Base-by-base conservation (phyloP, 345 rosid genomes). In the Acer negundo region DNA sequence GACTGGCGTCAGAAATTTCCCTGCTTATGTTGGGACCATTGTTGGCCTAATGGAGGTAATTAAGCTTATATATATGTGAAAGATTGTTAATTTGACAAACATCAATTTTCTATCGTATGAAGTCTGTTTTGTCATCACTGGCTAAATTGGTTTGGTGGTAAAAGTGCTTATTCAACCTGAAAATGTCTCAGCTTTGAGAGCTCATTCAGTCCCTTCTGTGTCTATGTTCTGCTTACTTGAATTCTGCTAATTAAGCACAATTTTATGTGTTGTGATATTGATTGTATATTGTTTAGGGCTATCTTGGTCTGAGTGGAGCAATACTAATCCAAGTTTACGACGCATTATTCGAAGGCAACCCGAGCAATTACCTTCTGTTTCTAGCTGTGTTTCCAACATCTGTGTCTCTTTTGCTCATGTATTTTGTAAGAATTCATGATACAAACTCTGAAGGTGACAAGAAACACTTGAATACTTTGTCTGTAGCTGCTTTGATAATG, bases 221-320 rank as follows among this genome's bases (percentile, higher is more conserved):
- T 31, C 38, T 31, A 31, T 31, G 38, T 31, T 31, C 6, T 31
- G 38, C 38, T 31, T 31, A 31, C 38, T 31, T 31, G 38, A 31
- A 31, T 5, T 31, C 38, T 31, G 38, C 38, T 31, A 31, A 31
- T 31, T 31, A 31, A 31, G 38, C 38, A 31, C 38, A 31, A 31
- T 4, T 31, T 5, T 31, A 35, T 35, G 38, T 35, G 0, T 4
- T 35, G 6, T 35, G 38, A 35, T 35, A 35, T 35, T 35, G 38
- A 35, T 35, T 35, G 0, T 35, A 4, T 4, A 4, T 35, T 35
- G 38, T 35, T 22, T 88, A 95, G 99, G 97, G 97, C 0, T 95
- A 88, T 87, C 92, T 93, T 17, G 99, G 99, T 75, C 86, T 95
- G 78, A 89, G 98, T 6, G 94, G 98, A 71, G 99, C 97, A 17